These are phyloP conservation scores for Xanthoconium purpureum DNA, from an alignment of 768 basidiomycete species.

Conservation along the genomic window DNA sequence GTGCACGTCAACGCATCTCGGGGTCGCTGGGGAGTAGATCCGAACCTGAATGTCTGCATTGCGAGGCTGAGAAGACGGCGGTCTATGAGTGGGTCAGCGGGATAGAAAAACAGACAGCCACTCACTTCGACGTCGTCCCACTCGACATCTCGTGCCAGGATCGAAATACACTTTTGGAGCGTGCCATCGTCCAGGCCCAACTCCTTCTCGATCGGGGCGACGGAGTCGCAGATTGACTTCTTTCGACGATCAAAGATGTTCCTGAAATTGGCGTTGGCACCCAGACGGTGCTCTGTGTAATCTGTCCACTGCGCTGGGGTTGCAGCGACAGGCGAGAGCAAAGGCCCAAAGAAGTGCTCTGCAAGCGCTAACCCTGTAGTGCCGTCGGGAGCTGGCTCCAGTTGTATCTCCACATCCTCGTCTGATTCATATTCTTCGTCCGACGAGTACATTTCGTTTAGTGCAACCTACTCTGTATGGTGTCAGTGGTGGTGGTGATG, in stretches of 20 bases:
- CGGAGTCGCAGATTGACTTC: not conserved
- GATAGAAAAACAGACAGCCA: no score
- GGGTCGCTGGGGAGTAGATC: conserved; percentile 8
- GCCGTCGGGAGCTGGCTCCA: no score
- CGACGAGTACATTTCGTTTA: no score
- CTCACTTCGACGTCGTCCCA: not conserved
- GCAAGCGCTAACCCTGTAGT: no score
- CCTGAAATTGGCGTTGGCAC: not conserved
- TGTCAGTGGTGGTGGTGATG: no score
- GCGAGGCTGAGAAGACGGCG: not conserved
- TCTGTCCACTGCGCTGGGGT: not conserved
- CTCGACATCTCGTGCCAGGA: not conserved
- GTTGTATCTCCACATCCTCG: no score
- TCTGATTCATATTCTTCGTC: no score
- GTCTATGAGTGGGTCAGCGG: not conserved
- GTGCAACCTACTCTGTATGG: no score
- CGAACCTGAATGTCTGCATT: not conserved
- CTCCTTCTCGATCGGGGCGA: conserved; percentile 3
- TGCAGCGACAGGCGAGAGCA: not conserved
- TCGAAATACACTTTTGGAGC: conserved; percentile 7
- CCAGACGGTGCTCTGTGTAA: conserved; percentile 6
- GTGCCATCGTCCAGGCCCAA: not conserved
- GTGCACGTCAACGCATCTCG: conserved; percentile 12
- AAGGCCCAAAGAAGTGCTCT: no score
- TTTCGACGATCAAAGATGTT: not conserved